Evolutionary conservation across 208 protist genomes (phyloP).

Genomic region (Naegleria fowleri): DNA sequence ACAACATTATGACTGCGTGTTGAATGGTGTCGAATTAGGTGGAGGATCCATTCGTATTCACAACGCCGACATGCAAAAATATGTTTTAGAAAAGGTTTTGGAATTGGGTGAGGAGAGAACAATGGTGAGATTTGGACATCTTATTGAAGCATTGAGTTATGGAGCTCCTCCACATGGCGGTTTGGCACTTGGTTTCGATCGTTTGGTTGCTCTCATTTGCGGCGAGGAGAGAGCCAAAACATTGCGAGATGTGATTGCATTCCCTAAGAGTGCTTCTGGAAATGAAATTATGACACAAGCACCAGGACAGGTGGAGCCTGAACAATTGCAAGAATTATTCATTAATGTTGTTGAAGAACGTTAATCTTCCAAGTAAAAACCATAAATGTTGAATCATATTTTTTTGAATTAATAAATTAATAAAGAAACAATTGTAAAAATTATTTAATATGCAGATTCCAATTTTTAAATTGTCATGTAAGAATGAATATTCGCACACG

Average conservation of each 20-base stretch:
- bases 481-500: too few species aligned
- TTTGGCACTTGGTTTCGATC: constrained; percentile 56
- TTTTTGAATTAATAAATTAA: constrained; percentile 6
- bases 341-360: constrained; percentile 21
- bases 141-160: constrained; percentile 48
- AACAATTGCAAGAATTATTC: constrained; percentile 43
- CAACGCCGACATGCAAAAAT: constrained; percentile 50
- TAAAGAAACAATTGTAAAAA: constrained; percentile 13
- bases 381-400: background rate
- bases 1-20: constrained; percentile 64
- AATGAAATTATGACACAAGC: constrained; percentile 52
- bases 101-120: constrained; percentile 29
- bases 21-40: constrained; percentile 69
- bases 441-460: too few species aligned
- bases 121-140: constrained; percentile 40
- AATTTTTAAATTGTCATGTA: too few species aligned
- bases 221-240: background rate
- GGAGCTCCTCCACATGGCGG: constrained; percentile 62
- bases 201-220: constrained; percentile 47
- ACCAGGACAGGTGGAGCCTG: constrained; percentile 32
- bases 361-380: background rate
- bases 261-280: constrained; percentile 62
- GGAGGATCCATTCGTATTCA: constrained; percentile 70
- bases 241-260: constrained; percentile 70
- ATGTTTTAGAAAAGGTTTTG: constrained; percentile 36